phyloP scores from a whole-genome alignment of 768 basidiomycete genomes.

The Lyophyllum decastes region DNA sequence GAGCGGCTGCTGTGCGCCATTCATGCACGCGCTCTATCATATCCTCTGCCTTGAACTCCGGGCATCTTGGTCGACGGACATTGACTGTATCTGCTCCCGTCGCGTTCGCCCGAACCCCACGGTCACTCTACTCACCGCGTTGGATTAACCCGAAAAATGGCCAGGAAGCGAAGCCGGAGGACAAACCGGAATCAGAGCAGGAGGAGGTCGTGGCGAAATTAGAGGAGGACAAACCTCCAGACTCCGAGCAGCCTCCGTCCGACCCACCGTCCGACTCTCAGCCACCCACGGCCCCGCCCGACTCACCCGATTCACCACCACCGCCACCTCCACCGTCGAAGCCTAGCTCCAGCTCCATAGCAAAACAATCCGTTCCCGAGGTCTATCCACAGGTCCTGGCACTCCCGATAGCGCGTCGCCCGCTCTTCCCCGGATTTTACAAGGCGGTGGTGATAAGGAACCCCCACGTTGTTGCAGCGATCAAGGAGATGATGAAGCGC shows the following conservation, averaged over 20 bases:
- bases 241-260: constrained; percentile 14
- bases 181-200: constrained; percentile 13
- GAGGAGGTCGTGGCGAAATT: constrained; percentile 5
- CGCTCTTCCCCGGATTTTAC: constrained; percentile 97
- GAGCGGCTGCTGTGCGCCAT: constrained; percentile 11
- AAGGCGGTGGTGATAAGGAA: constrained; percentile 95
- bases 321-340: constrained; percentile 14
- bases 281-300: constrained; percentile 20
- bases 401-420: constrained; percentile 91
- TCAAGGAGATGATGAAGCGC: constrained; percentile 95
- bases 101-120: constrained; percentile 13
- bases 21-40: constrained; percentile 15
- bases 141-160: constrained; percentile 25
- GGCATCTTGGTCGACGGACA: background rate
- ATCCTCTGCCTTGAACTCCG: background rate
- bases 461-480: constrained; percentile 86
- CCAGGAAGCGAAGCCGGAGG: constrained; percentile 14
- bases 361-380: constrained; percentile 88
- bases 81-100: constrained; percentile 9
- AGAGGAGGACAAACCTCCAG: constrained; percentile 16
- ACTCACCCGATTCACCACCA: constrained; percentile 18
- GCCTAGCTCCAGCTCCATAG: constrained; percentile 54
- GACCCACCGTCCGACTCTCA: constrained; percentile 16
- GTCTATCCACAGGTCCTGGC: constrained; percentile 93
- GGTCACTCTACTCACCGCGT: constrained; percentile 16